Evolutionary conservation across 1,284 basidiomycete genomes (phyloP).

Genomic region (Tilletiaria anomala): DNA sequence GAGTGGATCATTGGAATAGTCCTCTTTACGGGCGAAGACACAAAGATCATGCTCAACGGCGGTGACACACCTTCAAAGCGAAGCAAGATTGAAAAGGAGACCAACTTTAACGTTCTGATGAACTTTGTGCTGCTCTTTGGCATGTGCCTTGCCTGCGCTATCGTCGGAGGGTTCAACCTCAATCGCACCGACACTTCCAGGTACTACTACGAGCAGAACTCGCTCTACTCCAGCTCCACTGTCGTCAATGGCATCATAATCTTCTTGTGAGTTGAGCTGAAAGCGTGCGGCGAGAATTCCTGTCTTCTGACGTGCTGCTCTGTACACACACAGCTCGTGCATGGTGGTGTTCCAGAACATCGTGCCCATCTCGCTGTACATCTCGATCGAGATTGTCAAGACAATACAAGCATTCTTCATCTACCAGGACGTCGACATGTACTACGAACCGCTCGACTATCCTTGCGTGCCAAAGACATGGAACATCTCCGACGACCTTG

Average conservation of each 20-base stretch:
- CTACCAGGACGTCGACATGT: conserved; percentile 88
- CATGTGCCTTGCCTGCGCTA: conserved; percentile 60
- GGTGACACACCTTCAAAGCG: conserved; percentile 67
- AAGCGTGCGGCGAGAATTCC: background rate
- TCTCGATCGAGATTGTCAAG: conserved; percentile 95
- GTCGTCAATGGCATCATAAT: conserved; percentile 73
- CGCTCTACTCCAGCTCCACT: conserved; percentile 36
- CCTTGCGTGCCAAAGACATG: conserved; percentile 89
- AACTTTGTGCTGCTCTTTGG: conserved; percentile 68
- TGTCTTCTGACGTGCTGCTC: background rate
- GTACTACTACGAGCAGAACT: conserved; percentile 47
- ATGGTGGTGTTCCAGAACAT: conserved; percentile 96
- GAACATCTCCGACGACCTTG: conserved; percentile 95
- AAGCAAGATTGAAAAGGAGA: conserved; percentile 91
- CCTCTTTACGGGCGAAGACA: conserved; percentile 83
- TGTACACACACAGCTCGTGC: conserved; percentile 7
- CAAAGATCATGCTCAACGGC: conserved; percentile 95
- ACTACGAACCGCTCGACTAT: conserved; percentile 66
- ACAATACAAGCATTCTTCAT: conserved; percentile 96
- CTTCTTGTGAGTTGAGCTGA: conserved; percentile 55
- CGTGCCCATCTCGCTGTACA: conserved; percentile 90
- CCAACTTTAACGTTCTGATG: conserved; percentile 94
- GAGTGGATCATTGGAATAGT: conserved; percentile 88
- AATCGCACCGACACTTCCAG: conserved; percentile 54
- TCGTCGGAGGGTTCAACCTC: conserved; percentile 62